Evolutionary conservation across 73 alveolate species (phyloP), one percentile per base, ranked within the genome.

Genomic region (Stentor coeruleus): DNA sequence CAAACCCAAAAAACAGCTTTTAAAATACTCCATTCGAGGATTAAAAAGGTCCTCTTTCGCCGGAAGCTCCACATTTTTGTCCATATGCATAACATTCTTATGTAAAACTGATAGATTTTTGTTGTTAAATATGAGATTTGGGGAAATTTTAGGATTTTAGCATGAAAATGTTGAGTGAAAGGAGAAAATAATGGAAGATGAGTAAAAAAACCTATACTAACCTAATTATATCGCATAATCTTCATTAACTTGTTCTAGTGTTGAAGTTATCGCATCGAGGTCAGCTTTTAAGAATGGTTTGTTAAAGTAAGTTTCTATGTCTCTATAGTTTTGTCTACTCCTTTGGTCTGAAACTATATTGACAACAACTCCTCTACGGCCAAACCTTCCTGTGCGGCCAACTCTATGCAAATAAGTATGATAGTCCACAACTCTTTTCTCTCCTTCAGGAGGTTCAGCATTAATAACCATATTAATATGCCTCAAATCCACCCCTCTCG

Each of bases 401-500:
- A 83, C 81, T 73, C 92, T 86, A 40, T 86, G 92, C 82, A 86
- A 31, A 40, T 82, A 86, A 33, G 79, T 66, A 33, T 28, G 40
- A 20, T 37, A 40, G 79, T 66, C 79, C 33, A 40, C 49, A 20
- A 66, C n/a, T 66, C n/a, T 31, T 66, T 20, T 40, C 39, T 26
- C 36, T 26, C 15, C 79, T 40, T 66, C 15, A 20, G 96, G 96
- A n/a, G 90, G 88, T 58, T 90, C 96, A 76, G 84, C 82, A 85
- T 90, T 90, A 42, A 90, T 90, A 81, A 90, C 96, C 41, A 90
- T 66, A 33, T 76, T 80, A 60, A 88, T 84, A 58, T 41, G 85
- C 84, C 89, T 86, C 74, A 88, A 81, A 76, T 90, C 96, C 83
- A 87, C 82, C 33, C 93, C 96, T 79, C 96, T 74, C 4, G 92